Evolutionary conservation across 2,329 filamentous ascomycete species (phyloP).

Genomic region (Myriangium duriaei): DNA sequence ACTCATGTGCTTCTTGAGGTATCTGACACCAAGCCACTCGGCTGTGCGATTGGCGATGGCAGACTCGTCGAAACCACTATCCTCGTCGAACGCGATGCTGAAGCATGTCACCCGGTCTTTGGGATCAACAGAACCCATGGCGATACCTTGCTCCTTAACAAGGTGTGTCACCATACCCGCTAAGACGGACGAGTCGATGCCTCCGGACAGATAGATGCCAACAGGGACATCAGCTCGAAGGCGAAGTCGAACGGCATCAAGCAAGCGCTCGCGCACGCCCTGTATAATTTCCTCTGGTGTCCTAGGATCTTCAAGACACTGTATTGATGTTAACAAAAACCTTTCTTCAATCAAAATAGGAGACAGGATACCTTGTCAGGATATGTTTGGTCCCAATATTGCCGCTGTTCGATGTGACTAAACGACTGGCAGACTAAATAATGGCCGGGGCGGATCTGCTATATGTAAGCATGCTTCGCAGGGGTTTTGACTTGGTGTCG

Average conservation of each 20-base stretch:
- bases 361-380: slow-evolving; percentile 36
- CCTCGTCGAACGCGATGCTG: slow-evolving; percentile 40
- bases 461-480: background rate
- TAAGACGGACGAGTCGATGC: slow-evolving; percentile 45
- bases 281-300: slow-evolving; percentile 39
- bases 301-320: slow-evolving; percentile 27
- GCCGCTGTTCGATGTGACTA: slow-evolving; percentile 26
- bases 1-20: slow-evolving; percentile 31
- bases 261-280: slow-evolving; percentile 36
- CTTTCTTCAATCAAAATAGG: slow-evolving; percentile 4
- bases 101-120: slow-evolving; percentile 35
- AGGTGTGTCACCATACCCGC: slow-evolving; percentile 45
- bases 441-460: slow-evolving; percentile 32
- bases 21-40: slow-evolving; percentile 35
- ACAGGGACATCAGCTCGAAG: slow-evolving; percentile 46
- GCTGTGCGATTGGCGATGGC: slow-evolving; percentile 36
- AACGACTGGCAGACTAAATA: slow-evolving; percentile 31
- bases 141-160: slow-evolving; percentile 33
- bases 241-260: slow-evolving; percentile 41
- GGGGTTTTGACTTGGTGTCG: background rate
- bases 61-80: slow-evolving; percentile 40
- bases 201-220: slow-evolving; percentile 45
- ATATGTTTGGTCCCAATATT: slow-evolving; percentile 44
- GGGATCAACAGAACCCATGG: slow-evolving; percentile 33
- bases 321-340: slow-evolving; percentile 12